phyloP scores from a whole-genome alignment of 768 basidiomycete genomes.

The Mycena haematopus region DNA sequence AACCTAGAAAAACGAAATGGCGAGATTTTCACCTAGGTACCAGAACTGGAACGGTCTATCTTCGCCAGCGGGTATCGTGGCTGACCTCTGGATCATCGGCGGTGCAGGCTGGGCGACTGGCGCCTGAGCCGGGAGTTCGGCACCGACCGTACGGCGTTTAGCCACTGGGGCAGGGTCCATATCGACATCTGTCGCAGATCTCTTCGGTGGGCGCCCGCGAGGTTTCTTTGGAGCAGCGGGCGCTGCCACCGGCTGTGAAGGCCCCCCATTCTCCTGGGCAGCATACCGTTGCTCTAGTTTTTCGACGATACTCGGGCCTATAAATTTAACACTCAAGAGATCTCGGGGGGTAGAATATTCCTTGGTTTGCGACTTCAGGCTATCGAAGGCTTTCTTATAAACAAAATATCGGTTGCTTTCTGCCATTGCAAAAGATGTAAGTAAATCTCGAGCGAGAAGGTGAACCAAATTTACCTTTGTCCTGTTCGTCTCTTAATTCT shows the following conservation, averaged over 20 bases:
- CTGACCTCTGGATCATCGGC: not conserved
- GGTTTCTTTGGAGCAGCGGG: constrained; percentile 9
- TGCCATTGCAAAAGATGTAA: not conserved
- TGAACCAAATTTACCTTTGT: not conserved
- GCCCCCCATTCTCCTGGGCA: not conserved
- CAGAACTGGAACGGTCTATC: constrained; percentile 21
- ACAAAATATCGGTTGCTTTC: not conserved
- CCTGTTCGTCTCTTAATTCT: constrained; percentile 7
- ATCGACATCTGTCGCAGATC: constrained; percentile 23
- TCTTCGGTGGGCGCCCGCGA: constrained; percentile 19
- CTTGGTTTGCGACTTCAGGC: not conserved
- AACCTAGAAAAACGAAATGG: too few species aligned
- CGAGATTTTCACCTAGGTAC: constrained; percentile 15
- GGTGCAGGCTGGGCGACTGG: not conserved
- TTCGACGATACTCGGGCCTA: constrained; percentile 8
- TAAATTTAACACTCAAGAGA: constrained; percentile 3
- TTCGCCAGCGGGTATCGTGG: not conserved
- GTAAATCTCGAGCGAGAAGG: not conserved
- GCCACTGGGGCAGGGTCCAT: constrained; percentile 16
- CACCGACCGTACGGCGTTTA: constrained; percentile 20
- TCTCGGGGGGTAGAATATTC: constrained; percentile 10
- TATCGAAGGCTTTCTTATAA: constrained; percentile 18
- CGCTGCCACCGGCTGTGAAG: not conserved
- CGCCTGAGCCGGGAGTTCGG: not conserved
- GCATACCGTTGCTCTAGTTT: constrained; percentile 9